phyloP scores from a whole-genome alignment of 2,329 filamentous ascomycete genomes.

The Rutstroemia sp. region DNA sequence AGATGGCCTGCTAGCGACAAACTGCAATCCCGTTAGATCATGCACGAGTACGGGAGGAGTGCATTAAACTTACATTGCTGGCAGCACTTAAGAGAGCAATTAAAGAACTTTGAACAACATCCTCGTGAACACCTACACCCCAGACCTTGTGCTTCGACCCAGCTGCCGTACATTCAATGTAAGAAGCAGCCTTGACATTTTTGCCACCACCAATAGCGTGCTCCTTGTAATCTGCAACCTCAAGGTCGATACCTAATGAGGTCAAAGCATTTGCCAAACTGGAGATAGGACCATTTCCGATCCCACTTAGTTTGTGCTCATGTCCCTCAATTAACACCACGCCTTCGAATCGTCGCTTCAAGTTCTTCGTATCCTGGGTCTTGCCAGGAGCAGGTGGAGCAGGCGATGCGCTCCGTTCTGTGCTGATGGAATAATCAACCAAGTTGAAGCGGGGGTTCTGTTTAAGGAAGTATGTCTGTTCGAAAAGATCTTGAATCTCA shows the following conservation, averaged over 20 bases:
- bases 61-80: conserved; percentile 75
- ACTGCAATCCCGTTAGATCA: conserved; percentile 75
- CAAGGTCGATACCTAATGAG: conserved; percentile 73
- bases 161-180: conserved; percentile 76
- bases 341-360: conserved; percentile 77
- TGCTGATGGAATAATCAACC: conserved; percentile 84
- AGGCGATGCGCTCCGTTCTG: conserved; percentile 73
- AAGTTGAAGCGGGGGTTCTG: conserved; percentile 79
- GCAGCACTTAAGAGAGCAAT: conserved; percentile 81
- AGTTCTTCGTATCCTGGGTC: conserved; percentile 68
- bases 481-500: conserved; percentile 85
- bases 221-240: conserved; percentile 93
- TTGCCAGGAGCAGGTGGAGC: conserved; percentile 60
- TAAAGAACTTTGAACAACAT: conserved; percentile 84
- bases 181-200: conserved; percentile 87
- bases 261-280: conserved; percentile 77
- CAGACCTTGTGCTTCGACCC: conserved; percentile 68
- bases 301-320: conserved; percentile 71
- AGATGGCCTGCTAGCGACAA: conserved; percentile 61
- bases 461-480: conserved; percentile 77
- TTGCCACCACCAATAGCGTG: conserved; percentile 79
- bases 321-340: conserved; percentile 74
- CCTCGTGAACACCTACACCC: conserved; percentile 88
- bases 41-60: conserved; percentile 75
- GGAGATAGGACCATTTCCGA: conserved; percentile 86